Evolutionary conservation across 202 grass and related monocot species (phyloP).

Genomic region (Zoysia matrella): DNA sequence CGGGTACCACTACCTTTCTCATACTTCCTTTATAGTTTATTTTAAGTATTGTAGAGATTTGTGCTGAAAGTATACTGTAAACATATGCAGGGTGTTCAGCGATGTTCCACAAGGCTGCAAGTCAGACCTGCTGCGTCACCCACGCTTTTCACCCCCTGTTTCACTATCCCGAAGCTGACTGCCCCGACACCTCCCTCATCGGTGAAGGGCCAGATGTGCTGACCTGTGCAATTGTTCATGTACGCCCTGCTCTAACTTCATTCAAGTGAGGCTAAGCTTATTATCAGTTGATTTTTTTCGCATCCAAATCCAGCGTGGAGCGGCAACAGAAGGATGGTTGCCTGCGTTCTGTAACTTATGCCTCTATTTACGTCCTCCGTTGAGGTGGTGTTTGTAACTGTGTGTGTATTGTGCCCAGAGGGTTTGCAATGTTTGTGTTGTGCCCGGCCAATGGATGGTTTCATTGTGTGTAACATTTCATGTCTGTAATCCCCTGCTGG

Average conservation of each 20-base stretch:
- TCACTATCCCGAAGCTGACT: conserved; percentile 76
- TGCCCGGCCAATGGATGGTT: too few relatives aligned
- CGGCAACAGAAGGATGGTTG: too few relatives aligned
- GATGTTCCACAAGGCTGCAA: conserved; percentile 45
- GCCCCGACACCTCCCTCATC: background rate
- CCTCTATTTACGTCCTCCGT: background rate
- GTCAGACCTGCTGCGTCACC: conserved; percentile 25
- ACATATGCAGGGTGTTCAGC: conserved; percentile 36
- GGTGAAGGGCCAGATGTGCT: background rate
- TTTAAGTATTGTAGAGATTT: too few relatives aligned
- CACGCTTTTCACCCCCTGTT: conserved; percentile 60
- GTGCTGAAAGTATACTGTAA: conserved; percentile 13
- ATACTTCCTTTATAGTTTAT: background rate
- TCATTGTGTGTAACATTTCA: too few relatives aligned
- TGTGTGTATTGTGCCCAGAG: too few relatives aligned
- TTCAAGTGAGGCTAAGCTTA: conserved; percentile 15
- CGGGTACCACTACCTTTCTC: background rate
- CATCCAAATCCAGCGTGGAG: background rate
- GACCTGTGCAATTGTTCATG: conserved; percentile 28
- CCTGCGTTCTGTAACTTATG: conserved; percentile 23
- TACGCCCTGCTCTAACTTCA: background rate
- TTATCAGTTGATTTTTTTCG: background rate
- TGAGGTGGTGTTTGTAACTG: background rate
- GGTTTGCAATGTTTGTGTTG: background rate
- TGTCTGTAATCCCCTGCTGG: too few relatives aligned